Evolutionary conservation across 1,284 basidiomycete genomes (phyloP), one percentile per base, ranked within the genome.

Genomic region (Ganoderma meredithae): DNA sequence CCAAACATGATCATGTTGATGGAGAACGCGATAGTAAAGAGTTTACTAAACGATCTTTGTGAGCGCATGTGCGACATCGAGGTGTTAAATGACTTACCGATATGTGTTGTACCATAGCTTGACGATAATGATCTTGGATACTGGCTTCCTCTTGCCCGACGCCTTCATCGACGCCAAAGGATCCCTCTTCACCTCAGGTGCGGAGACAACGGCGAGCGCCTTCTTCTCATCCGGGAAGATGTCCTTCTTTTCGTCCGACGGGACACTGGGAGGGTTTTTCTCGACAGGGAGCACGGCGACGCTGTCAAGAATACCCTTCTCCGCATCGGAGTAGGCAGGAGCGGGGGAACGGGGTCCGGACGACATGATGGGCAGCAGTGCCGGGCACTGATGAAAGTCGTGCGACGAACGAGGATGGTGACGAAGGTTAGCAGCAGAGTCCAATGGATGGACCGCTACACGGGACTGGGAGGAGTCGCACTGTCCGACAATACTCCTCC

Each of bases 71-170:
- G 6, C 19, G 15, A 47, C 12, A n/a, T 31, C 17, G 36, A 12
- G 5, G 47, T 40, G 15, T 19, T 3, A 5, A 33, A 41, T 25
- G 56, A 66, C 74, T 36, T 62, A 91, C 86, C 90, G 83, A 79
- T 90, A 91, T 0, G 85, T 89, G 73, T 92, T 90, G 79, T 89
- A 92, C 89, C 90, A 92, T 36, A 91, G 77, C 53, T 80, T 82
- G 81, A 85, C 88, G 62, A 83, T 77, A 49, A 89, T 84, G 82
- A 87, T 89, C 68, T 83, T 84, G 1, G 89, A 86, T 33, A 83
- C 83, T 76, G 86, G 81, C 73, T 81, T 78, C 78, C 83, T 83
- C 70, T 77, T 77, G 25, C 71, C 59, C 10, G 76, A 67, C 3
- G 77, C 70, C 64, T 80, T 80, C 22, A 79, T 74, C 6, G 77